Evolutionary conservation across 2,329 filamentous ascomycete species (phyloP).

Genomic region (Beauveria varroae): DNA sequence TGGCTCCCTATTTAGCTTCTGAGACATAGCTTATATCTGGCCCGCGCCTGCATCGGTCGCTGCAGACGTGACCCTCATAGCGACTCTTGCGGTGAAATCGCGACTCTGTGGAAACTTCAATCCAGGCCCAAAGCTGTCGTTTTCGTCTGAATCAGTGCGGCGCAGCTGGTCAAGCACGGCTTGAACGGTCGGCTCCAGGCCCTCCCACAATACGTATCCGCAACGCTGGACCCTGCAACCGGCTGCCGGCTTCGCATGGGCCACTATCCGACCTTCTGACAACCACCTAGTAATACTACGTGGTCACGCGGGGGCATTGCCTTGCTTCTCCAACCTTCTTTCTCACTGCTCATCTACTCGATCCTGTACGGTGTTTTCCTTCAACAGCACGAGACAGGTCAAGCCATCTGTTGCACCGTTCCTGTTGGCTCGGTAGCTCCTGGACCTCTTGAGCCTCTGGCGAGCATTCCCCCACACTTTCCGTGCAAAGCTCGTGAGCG

Average conservation of each 20-base stretch:
- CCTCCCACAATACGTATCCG: neutral
- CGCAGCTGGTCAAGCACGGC: neutral
- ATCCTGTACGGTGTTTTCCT: neutral
- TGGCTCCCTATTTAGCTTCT: neutral
- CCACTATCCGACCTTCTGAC: neutral
- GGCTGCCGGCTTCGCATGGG: neutral
- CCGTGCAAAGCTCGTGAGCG: neutral
- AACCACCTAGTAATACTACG: neutral
- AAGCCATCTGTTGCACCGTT: neutral
- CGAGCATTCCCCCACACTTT: neutral
- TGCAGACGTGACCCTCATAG: neutral
- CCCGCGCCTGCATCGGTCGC: constrained; percentile 1
- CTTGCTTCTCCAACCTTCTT: neutral
- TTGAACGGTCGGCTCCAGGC: neutral
- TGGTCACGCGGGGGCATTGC: constrained; percentile 1
- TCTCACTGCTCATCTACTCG: neutral
- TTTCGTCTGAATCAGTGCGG: neutral
- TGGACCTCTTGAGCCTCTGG: neutral
- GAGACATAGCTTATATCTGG: constrained; percentile 6
- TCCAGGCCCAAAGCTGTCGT: neutral
- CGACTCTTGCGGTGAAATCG: neutral
- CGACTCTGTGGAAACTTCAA: neutral
- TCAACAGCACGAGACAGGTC: neutral
- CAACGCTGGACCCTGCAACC: neutral
- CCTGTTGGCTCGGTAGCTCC: neutral